phyloP scores from a whole-genome alignment of 164 flowering plant genomes.

The Berberis thunbergii region DNA sequence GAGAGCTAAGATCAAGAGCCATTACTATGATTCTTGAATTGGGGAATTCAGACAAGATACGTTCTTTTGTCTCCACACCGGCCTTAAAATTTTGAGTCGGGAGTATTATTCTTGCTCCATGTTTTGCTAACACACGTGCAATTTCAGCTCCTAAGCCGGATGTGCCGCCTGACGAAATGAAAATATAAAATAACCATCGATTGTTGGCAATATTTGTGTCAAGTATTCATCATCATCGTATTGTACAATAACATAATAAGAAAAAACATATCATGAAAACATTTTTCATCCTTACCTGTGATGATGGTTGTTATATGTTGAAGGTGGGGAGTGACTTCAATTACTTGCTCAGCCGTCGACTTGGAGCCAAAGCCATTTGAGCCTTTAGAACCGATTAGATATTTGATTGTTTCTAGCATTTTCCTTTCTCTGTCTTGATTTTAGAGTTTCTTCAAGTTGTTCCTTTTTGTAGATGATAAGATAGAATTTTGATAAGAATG shows the following conservation, averaged over 20 bases:
- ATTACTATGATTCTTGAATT: constrained; percentile 54
- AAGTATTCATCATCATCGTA: constrained; percentile 5
- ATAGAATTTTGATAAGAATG: too few species aligned
- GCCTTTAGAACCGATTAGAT: constrained; percentile 66
- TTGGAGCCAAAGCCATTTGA: constrained; percentile 78
- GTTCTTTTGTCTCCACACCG: constrained; percentile 68
- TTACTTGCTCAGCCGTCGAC: constrained; percentile 86
- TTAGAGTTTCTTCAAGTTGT: too few species aligned
- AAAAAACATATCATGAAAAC: neutral
- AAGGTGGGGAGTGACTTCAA: constrained; percentile 38
- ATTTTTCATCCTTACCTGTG: constrained; percentile 43
- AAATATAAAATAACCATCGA: too few species aligned
- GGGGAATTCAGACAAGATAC: constrained; percentile 63
- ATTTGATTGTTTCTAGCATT: constrained; percentile 67
- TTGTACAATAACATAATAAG: constrained; percentile 3
- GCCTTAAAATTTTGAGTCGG: constrained; percentile 78
- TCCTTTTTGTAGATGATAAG: too few species aligned
- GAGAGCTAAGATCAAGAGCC: constrained; percentile 88
- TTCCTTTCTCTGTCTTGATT: neutral
- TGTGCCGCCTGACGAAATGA: constrained; percentile 48
- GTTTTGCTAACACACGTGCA: constrained; percentile 80
- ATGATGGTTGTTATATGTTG: constrained; percentile 69
- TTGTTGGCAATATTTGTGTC: too few species aligned
- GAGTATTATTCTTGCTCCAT: constrained; percentile 68
- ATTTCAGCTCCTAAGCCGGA: constrained; percentile 98